Conservation (phyloP, 2,329 filamentous ascomycete genomes). For the Aspergillus latus region DNA sequence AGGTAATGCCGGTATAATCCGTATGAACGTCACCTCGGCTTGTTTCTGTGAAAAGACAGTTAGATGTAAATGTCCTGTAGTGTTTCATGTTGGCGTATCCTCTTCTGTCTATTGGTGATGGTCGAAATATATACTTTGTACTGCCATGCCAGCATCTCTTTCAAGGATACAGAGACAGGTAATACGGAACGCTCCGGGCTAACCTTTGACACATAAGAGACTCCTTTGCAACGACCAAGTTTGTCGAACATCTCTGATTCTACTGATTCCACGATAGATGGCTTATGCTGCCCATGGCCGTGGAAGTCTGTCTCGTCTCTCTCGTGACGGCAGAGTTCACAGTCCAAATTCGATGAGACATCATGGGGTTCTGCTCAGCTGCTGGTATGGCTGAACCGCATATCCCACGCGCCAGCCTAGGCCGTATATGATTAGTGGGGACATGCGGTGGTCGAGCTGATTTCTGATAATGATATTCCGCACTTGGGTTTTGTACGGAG, state of each 20-base stretch:
- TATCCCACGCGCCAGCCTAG: neutral
- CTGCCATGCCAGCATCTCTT: neutral
- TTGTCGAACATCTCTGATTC: conserved; percentile 21
- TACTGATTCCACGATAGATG: no score
- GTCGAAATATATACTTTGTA: neutral
- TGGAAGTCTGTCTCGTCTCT: neutral
- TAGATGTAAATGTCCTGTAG: no score
- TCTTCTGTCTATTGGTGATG: no score
- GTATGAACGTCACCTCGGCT: no score
- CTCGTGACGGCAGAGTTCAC: neutral
- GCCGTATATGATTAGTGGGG: no score
- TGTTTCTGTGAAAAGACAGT: no score
- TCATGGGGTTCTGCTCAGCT: neutral
- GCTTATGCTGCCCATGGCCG: conserved; percentile 18
- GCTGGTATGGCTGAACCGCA: neutral
- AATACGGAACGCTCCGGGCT: neutral
- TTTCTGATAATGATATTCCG: no score
- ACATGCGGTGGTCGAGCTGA: neutral
- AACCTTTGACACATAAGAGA: neutral
- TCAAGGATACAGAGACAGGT: neutral
- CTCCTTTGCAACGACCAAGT: conserved; percentile 14
- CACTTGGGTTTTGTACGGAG: neutral
- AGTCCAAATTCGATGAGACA: neutral
- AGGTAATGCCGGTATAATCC: neutral
- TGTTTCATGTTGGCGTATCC: no score